Evolutionary conservation across 495 filamentous ascomycete genomes (phyloP), one percentile per base, ranked within the genome.

Genomic region (Trichocladium antarcticum): DNA sequence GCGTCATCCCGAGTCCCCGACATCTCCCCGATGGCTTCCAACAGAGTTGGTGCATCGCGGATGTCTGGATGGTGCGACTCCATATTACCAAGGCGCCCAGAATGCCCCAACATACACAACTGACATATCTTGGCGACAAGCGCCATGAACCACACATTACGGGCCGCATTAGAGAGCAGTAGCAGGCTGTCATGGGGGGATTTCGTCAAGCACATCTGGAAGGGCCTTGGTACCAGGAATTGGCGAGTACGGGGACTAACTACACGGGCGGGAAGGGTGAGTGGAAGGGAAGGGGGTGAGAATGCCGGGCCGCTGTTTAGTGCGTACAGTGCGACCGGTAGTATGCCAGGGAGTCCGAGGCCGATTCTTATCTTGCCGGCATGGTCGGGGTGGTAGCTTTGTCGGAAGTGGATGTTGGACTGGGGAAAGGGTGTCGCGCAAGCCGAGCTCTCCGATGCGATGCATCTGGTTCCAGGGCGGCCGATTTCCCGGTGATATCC

Each of bases 81-180:
- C n/a, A n/a, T n/a, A n/a, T n/a, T n/a, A n/a, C n/a, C n/a, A n/a
- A n/a, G n/a, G n/a, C n/a, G n/a, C n/a, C n/a, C n/a, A n/a, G n/a
- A n/a, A n/a, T n/a, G n/a, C n/a, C n/a, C n/a, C n/a, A n/a, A n/a
- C n/a, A n/a, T n/a, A n/a, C n/a, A n/a, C n/a, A n/a, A n/a, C n/a
- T n/a, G n/a, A n/a, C n/a, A n/a, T n/a, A n/a, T n/a, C n/a, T n/a
- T n/a, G n/a, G n/a, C n/a, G n/a, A n/a, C n/a, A n/a, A n/a, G n/a
- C n/a, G n/a, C n/a, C n/a, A 85, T 37, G 83, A 87, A 58, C 65
- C 85, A 19, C 76, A 82, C 50, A 85, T 87, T 65, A 84, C 85
- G 65, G 70, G 77, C 42, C 67, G 75, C 0, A 80, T 83, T 55
- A 72, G 73, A n/a, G 74, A 57, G 35, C 60, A 78, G 22, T 77